Evolutionary conservation across 1,139 yeast genomes (phyloP).

Genomic region (Entelexis paramagnoliae): DNA sequence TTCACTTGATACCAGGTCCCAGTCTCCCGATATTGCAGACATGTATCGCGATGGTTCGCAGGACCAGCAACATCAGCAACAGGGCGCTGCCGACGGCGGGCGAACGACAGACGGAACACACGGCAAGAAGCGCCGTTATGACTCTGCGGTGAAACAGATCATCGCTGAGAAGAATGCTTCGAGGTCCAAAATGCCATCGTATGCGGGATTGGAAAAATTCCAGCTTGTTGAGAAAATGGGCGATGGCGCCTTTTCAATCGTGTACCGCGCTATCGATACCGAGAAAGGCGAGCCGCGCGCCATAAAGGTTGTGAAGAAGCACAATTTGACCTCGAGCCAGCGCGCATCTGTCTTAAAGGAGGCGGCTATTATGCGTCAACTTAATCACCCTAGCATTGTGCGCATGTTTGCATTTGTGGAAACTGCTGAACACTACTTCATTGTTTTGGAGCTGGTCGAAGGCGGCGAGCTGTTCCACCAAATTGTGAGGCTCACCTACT

Average conservation of each 20-base stretch:
- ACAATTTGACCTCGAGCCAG: constrained; percentile 42
- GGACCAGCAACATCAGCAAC: background rate
- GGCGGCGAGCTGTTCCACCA: constrained; percentile 96
- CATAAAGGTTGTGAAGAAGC: constrained; percentile 71
- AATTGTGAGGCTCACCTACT: constrained; percentile 82
- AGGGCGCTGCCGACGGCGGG: background rate
- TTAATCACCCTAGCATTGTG: constrained; percentile 64
- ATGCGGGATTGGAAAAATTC: constrained; percentile 42
- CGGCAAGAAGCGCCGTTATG: constrained; percentile 30
- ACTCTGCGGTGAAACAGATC: constrained; percentile 48
- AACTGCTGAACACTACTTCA: constrained; percentile 56
- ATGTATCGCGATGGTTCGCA: background rate
- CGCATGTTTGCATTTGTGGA: constrained; percentile 59
- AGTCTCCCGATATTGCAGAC: background rate
- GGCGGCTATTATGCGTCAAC: constrained; percentile 68
- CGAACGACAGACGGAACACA: background rate
- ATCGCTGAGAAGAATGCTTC: constrained; percentile 51
- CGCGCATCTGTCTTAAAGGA: constrained; percentile 53
- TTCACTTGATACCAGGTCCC: background rate
- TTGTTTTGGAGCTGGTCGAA: constrained; percentile 71
- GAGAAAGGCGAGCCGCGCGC: constrained; percentile 51
- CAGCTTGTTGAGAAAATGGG: constrained; percentile 39
- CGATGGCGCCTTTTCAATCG: constrained; percentile 82
- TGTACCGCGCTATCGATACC: constrained; percentile 56
- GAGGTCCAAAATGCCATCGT: constrained; percentile 36